Evolutionary conservation across 257 asterid genomes (phyloP), one percentile per base, ranked within the genome.

Genomic region (Vinca minor): DNA sequence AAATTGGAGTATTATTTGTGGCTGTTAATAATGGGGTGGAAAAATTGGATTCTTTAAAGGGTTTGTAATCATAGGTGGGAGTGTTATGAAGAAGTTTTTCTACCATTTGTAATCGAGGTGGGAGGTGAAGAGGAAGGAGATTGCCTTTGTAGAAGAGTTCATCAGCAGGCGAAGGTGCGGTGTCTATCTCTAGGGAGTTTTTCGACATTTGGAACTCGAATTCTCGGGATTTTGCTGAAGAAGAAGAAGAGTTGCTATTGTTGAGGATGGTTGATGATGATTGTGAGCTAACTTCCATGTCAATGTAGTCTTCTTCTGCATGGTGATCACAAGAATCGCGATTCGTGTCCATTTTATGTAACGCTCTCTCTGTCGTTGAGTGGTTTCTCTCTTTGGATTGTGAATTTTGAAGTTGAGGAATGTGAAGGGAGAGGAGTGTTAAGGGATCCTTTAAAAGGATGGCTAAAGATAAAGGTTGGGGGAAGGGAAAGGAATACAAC

Each of bases 61-160:
- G 44, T 20, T 31, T 66, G 68, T 52, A 0, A 53, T 71, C 61
- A 62, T 69, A 71, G 12, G 82, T 21, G 58, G 25, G 46, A 14
- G 73, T 34, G 28, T 76, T 75, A 15, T 78, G 77, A 4, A 85
- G 81, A n/a, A 85, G 83, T 62, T 83, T 87, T 60, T 85, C 88
- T 23, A 85, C 86, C 91, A 89, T 84, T 69, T 89, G 82, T 68
- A 85, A 75, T 35, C 96, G 84, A 12, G 95, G 92, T 1, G 91
- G 96, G 75, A 85, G 91, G 69, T 85, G 97, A 67, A 90, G 97
- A 20, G 97, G 97, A 53, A 90, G 97, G 74, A 90, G 96, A 45
- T 85, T 85, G 0, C 97, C 97, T 79, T 84, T 90, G 83, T 82
- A 84, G 84, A 90, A 90, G 71, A 90, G 89, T 57, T 90, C 91